Conservation (phyloP, 768 basidiomycete genomes). For the Rickenella mellea region DNA sequence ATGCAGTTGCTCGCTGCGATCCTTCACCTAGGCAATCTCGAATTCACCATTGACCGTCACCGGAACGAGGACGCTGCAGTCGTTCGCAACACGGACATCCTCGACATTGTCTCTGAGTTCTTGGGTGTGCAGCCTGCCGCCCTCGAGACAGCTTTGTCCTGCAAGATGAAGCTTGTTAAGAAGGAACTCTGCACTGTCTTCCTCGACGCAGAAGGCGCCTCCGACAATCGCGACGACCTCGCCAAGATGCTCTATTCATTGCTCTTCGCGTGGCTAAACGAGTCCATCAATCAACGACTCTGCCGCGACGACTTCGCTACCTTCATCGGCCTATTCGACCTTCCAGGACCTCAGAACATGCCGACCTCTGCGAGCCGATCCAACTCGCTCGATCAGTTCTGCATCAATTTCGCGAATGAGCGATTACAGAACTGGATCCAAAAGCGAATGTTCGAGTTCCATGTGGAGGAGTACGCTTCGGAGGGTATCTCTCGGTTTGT, state of each 20-base stretch:
- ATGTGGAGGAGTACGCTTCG: conserved; percentile 72
- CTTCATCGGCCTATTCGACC: conserved; percentile 89
- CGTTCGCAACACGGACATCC: conserved; percentile 74
- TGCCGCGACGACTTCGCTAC: conserved; percentile 89
- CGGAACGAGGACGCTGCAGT: conserved; percentile 90
- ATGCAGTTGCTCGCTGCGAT: conserved; percentile 94
- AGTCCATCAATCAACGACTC: conserved; percentile 90
- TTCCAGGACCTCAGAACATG: conserved; percentile 89
- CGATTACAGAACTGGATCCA: conserved; percentile 79
- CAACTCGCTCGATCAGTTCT: conserved; percentile 94
- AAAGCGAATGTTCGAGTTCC: conserved; percentile 68
- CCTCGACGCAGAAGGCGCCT: conserved; percentile 88
- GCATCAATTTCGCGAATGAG: conserved; percentile 95
- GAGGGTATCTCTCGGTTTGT: conserved; percentile 71
- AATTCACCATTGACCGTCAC: conserved; percentile 76
- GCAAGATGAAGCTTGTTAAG: conserved; percentile 86
- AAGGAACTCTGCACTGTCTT: conserved; percentile 98
- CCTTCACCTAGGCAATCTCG: conserved; percentile 91
- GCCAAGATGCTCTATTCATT: conserved; percentile 90
- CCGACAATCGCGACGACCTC: conserved; percentile 88
- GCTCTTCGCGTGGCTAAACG: conserved; percentile 93
- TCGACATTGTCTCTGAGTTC: conserved; percentile 85
- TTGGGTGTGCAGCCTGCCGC: conserved; percentile 68
- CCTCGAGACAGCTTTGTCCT: conserved; percentile 75
- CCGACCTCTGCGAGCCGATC: conserved; percentile 49